These are phyloP conservation scores for Saccharomyces hybrid DNA, from an alignment of 1,139 yeast species.

Conservation along the genomic window DNA sequence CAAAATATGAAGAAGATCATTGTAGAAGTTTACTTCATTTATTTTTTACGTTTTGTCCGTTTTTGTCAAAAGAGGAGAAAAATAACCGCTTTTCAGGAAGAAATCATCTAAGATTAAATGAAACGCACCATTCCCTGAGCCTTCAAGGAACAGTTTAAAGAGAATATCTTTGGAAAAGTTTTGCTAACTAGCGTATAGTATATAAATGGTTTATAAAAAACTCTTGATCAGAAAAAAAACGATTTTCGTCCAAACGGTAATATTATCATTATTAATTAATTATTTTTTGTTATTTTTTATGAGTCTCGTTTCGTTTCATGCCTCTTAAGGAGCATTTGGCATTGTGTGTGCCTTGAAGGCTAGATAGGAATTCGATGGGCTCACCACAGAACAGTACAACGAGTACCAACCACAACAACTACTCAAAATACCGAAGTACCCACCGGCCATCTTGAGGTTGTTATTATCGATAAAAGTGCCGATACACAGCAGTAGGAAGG, in stretches of 20 bases:
- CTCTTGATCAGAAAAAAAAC: not conserved
- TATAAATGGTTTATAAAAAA: not conserved
- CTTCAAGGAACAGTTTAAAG: too few species aligned
- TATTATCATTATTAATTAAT: not conserved
- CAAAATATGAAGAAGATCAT: too few species aligned
- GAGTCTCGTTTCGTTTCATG: not conserved
- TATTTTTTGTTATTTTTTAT: not conserved
- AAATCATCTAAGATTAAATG: too few species aligned
- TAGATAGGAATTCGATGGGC: constrained; percentile 52
- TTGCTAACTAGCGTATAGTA: not conserved
- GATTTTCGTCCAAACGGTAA: not conserved
- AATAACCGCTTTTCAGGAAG: too few species aligned
- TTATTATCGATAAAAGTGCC: constrained; percentile 47
- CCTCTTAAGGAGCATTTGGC: constrained; percentile 36
- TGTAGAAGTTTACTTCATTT: too few species aligned
- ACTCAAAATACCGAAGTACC: constrained; percentile 56
- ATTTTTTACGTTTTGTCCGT: too few species aligned
- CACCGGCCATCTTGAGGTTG: constrained; percentile 56
- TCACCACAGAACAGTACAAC: constrained; percentile 67
- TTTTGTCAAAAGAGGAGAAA: too few species aligned
- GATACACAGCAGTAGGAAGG: constrained; percentile 49
- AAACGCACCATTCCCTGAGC: too few species aligned
- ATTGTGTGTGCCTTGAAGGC: constrained; percentile 50
- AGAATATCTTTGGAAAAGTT: not conserved
- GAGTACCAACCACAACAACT: constrained; percentile 55